Percentiles rank a stretch among this genome's conserved stretches.
Evolutionary conservation across 2,329 filamentous ascomycete genomes (phyloP).

Genomic region (Cercospora berteroae): DNA sequence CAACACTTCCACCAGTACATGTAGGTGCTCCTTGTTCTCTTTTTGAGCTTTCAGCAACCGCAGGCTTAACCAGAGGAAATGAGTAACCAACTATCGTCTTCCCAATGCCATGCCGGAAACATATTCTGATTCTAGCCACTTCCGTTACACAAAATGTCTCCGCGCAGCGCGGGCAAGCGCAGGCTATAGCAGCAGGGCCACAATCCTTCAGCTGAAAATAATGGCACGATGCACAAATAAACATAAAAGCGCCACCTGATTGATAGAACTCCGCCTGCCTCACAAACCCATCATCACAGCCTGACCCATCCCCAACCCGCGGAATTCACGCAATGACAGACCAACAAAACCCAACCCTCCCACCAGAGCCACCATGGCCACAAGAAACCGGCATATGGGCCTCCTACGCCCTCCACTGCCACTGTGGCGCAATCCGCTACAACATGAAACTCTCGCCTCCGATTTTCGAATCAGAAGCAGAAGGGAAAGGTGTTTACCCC

Average conservation of each 20-base stretch:
- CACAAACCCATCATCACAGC: background rate
- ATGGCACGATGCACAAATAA: background rate
- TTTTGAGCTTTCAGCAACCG: background rate
- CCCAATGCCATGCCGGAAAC: background rate
- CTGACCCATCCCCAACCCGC: no score
- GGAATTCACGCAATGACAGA: background rate
- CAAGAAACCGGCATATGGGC: slow-evolving; percentile 18
- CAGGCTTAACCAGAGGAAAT: no score
- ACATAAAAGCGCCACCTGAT: background rate
- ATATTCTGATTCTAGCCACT: background rate
- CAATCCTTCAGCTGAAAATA: background rate
- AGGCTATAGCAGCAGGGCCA: background rate
- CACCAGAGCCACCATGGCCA: slow-evolving; percentile 21
- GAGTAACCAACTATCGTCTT: background rate
- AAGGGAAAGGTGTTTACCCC: slow-evolving; percentile 22
- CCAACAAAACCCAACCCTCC: background rate
- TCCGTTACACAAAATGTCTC: background rate
- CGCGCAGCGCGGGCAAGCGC: no score
- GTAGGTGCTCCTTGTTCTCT: background rate
- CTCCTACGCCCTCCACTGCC: slow-evolving; percentile 32
- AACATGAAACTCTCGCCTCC: slow-evolving; percentile 31
- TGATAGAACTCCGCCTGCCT: background rate
- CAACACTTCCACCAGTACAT: background rate
- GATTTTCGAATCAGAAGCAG: slow-evolving; percentile 18
- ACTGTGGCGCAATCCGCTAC: slow-evolving; percentile 33